Evolutionary conservation across 1,139 yeast genomes (phyloP), one percentile per base, ranked within the genome.

Genomic region (Debaryomycetaceae sp.): DNA sequence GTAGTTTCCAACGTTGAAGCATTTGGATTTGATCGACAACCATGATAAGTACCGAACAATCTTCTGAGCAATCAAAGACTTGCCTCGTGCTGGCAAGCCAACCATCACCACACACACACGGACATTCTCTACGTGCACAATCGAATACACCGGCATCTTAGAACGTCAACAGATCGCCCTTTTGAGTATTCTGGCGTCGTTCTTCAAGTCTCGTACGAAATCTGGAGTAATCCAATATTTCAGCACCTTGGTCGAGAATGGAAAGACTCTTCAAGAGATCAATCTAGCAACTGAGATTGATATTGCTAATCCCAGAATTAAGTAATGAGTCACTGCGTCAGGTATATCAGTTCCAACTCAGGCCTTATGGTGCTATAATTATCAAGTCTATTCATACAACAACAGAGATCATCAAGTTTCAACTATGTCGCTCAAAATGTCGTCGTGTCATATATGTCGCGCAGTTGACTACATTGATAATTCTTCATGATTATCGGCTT

Each of bases 31-130:
- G 47, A 93, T 87, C 4, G 96, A 87, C 37, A 91, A 75, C 99
- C 99, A 93, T 39, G 90, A 83, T 46, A 93, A 75, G 60, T 91
- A 93, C 42, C 98, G 78, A 36, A 91, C 96, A 45, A 93, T 80
- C 57, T 85, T 85, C 56, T 85, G 90, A 6, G 91, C 87, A 54
- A 86, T 86, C 61, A 85, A 74, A n/a, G 88, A 81, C 61, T 85
- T 85, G 24, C 93, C 93, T 47, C 87, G 65, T 22, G 85, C 85
- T 14, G 88, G 88, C 40, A 83, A 64, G 3, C 88, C 88, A 45
- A 78, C 89, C 86, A 85, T 83, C 24, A 85, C 84, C 43, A 85
- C 91, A 65, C 91, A 85, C 33, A 85, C 81, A 48, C 87, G 72
- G 39, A 83, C 77, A 57, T 84, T 83, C 53, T 83, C 87, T 37